Evolutionary conservation across 352 stramenopile species (phyloP).

Genomic region (Achlya hypogyna): DNA sequence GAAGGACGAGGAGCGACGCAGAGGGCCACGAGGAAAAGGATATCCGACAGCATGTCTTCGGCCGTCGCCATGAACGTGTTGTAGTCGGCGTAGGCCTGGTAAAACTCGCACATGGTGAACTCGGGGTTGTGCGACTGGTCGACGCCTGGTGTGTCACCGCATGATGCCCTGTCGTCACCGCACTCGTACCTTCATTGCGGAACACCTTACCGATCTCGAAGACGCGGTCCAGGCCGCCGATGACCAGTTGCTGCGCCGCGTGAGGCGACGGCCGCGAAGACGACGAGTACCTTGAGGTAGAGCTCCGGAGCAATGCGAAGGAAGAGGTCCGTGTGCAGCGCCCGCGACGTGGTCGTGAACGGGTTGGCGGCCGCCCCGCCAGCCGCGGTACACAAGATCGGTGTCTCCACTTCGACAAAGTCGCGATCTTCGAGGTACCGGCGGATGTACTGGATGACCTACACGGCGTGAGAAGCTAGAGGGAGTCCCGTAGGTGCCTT

Average conservation of each 20-base stretch:
- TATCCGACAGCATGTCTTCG: constrained; percentile 93
- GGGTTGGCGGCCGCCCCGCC: constrained; percentile 95
- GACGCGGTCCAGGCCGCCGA: constrained; percentile 95
- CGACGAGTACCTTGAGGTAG: constrained; percentile 87
- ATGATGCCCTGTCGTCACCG: neutral
- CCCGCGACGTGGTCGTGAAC: constrained; percentile 97
- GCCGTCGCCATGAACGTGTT: constrained; percentile 97
- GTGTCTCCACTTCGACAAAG: constrained; percentile 93
- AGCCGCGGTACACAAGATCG: constrained; percentile 97
- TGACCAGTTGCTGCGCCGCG: constrained; percentile 45
- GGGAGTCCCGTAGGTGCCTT: constrained; percentile 79
- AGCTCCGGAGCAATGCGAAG: constrained; percentile 96
- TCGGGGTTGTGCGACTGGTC: constrained; percentile 99
- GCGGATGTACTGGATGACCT: constrained; percentile 44
- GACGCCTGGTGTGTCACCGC: constrained; percentile 36
- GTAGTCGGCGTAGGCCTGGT: constrained; percentile 98
- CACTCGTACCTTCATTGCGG: constrained; percentile 94
- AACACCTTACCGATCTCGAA: constrained; percentile 99
- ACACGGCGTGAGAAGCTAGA: constrained; percentile 47
- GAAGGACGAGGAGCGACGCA: too few species aligned
- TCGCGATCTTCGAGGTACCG: constrained; percentile 58
- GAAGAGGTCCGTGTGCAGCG: constrained; percentile 93
- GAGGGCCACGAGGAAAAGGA: constrained; percentile 22
- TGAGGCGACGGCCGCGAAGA: constrained; percentile 25
- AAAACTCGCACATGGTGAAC: constrained; percentile 99